Conservation (phyloP, 2,329 filamentous ascomycete species). For the Albophoma yamanashiensis region DNA sequence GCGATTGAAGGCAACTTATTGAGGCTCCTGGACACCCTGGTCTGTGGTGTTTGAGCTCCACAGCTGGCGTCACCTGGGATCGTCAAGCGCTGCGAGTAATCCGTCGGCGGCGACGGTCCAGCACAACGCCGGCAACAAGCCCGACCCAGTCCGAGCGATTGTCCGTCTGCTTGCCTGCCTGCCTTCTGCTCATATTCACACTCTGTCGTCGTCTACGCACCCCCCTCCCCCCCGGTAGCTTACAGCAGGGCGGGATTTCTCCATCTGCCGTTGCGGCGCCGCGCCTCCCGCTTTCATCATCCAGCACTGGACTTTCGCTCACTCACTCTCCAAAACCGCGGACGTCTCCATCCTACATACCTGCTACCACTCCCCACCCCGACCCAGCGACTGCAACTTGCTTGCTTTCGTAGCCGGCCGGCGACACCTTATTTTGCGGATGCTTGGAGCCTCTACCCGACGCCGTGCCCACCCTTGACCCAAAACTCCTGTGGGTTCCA, state of each 20-base stretch:
- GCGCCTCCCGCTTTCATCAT: neutral
- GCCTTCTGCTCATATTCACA: neutral
- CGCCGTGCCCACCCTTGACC: slow-evolving; percentile 3
- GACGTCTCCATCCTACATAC: neutral
- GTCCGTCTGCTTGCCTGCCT: neutral
- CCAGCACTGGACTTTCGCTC: neutral
- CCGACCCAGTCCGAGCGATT: neutral
- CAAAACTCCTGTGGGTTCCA: slow-evolving; percentile 6
- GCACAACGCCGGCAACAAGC: neutral
- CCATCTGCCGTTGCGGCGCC: slow-evolving; percentile 3
- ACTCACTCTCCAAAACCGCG: neutral
- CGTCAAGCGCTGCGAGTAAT: neutral
- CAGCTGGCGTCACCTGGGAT: neutral
- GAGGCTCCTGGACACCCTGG: neutral
- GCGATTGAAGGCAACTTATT: neutral
- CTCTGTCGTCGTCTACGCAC: neutral
- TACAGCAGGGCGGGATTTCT: neutral
- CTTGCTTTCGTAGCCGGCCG: neutral
- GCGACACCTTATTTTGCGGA: neutral
- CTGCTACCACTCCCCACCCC: neutral
- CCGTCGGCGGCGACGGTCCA: neutral
- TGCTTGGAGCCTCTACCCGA: neutral
- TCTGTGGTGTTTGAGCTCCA: neutral
- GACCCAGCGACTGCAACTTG: neutral
- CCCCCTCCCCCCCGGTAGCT: slow-evolving; percentile 1